Evolutionary conservation across 2,329 filamentous ascomycete species (phyloP).

Genomic region (Teratosphaeria zuluensis): DNA sequence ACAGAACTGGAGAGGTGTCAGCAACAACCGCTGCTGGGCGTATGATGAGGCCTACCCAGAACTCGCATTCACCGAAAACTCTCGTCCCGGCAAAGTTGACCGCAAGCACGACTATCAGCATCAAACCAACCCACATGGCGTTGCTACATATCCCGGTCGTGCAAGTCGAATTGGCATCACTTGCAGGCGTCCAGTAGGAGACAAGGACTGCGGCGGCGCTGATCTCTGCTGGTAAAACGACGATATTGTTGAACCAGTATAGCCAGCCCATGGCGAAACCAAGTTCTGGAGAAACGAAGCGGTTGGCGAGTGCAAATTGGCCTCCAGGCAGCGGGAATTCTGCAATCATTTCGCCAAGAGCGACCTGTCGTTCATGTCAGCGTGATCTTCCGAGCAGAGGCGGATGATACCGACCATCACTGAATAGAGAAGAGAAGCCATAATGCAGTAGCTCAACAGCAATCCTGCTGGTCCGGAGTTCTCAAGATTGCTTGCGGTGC

Average conservation of each 20-base stretch:
- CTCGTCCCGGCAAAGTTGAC: not conserved
- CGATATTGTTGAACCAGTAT: constrained; percentile 21
- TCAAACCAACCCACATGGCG: constrained; percentile 3
- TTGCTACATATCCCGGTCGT: not conserved
- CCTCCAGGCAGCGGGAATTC: constrained; percentile 26
- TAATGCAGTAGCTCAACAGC: constrained; percentile 36
- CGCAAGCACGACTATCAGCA: not conserved
- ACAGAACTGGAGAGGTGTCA: constrained; percentile 10
- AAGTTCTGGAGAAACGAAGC: constrained; percentile 27
- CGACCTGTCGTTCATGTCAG: not conserved
- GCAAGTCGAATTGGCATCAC: not conserved
- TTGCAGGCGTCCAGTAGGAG: constrained; percentile 11
- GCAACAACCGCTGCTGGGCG: not conserved
- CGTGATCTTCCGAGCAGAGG: not conserved
- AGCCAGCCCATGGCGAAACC: constrained; percentile 24
- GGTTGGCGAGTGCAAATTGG: constrained; percentile 25
- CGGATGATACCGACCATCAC: constrained; percentile 18
- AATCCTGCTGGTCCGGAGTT: constrained; percentile 40
- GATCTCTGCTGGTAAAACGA: constrained; percentile 24
- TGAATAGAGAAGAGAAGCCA: constrained; percentile 24
- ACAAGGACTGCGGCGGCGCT: constrained; percentile 15
- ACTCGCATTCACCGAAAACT: constrained; percentile 1
- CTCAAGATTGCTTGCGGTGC: constrained; percentile 38
- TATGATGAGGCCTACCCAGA: not conserved
- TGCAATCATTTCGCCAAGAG: constrained; percentile 25